Conservation (phyloP, 2,329 filamentous ascomycete species). For the Stachybotrys chartarum region DNA sequence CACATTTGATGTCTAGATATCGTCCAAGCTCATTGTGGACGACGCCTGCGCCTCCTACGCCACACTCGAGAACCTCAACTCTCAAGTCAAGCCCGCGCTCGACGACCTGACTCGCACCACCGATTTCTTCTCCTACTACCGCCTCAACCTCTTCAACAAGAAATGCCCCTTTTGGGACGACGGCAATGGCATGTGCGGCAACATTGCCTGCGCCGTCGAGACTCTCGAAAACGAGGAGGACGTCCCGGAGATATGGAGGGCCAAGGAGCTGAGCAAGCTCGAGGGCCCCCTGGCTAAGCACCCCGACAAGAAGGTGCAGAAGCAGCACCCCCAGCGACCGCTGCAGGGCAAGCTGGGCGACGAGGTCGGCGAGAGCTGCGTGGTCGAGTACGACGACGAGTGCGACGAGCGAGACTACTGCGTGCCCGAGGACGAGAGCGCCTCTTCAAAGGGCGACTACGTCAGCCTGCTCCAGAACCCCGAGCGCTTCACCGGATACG, state of each 20-base stretch:
- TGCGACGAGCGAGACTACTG: constrained; percentile 97
- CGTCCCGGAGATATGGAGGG: constrained; percentile 84
- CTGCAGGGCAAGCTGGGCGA: constrained; percentile 79
- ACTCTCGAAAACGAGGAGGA: constrained; percentile 94
- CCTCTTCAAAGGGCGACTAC: constrained; percentile 84
- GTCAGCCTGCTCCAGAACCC: constrained; percentile 91
- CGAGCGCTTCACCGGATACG: constrained; percentile 91
- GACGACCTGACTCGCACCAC: constrained; percentile 77
- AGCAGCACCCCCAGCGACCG: constrained; percentile 63
- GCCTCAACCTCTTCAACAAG: constrained; percentile 90
- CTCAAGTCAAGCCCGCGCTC: constrained; percentile 66
- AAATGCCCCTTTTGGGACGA: constrained; percentile 96
- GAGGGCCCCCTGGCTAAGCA: constrained; percentile 88
- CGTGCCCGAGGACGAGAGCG: constrained; percentile 87
- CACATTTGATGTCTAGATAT: constrained; percentile 52
- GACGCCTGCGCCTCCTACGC: constrained; percentile 94
- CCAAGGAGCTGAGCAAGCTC: constrained; percentile 84
- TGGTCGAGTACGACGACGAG: constrained; percentile 95
- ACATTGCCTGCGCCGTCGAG: constrained; percentile 92
- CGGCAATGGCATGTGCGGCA: constrained; percentile 88
- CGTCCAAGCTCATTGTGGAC: constrained; percentile 79
- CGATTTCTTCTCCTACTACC: constrained; percentile 98
- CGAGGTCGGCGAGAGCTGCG: constrained; percentile 86
- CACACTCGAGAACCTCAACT: constrained; percentile 79
- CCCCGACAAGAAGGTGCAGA: constrained; percentile 67